phyloP scores from a whole-genome alignment of 352 stramenopile genomes.

The Pythium insidiosum region DNA sequence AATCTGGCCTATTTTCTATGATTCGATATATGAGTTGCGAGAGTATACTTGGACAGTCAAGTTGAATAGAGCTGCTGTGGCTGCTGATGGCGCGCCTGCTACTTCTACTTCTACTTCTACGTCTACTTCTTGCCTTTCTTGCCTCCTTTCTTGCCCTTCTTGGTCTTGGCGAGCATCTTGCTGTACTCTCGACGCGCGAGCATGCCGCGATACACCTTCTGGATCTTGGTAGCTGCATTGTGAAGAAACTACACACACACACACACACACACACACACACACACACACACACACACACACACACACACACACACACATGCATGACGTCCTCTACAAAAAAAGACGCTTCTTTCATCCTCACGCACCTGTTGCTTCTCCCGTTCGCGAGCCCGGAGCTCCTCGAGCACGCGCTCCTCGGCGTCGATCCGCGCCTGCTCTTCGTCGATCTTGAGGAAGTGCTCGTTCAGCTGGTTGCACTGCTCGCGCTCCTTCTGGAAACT shows the following conservation, averaged over 20 bases:
- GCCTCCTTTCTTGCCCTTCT: constrained; percentile 69
- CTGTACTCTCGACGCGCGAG: constrained; percentile 53
- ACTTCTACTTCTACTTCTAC: no score
- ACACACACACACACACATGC: no score
- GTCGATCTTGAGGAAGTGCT: constrained; percentile 85
- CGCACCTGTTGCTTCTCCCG: constrained; percentile 68
- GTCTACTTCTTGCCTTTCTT: constrained; percentile 38
- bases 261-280: no score
- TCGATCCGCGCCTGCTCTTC: constrained; percentile 82
- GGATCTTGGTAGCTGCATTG: constrained; percentile 61
- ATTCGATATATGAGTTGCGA: no score
- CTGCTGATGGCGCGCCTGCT: no score
- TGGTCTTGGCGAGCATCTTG: constrained; percentile 78
- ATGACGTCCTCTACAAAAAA: constrained; percentile 51
- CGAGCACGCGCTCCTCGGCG: constrained; percentile 64
- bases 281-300: no score
- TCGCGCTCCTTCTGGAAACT: constrained; percentile 36
- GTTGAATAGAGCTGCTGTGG: no score
- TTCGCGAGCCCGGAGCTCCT: constrained; percentile 58
- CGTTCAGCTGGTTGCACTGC: constrained; percentile 63
- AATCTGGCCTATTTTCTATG: no score
- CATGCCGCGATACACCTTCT: constrained; percentile 75
- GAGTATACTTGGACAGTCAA: no score
- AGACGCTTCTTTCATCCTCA: no score
- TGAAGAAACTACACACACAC: constrained; percentile 48